These are phyloP conservation scores for Trichoderma asperellum DNA, from an alignment of 2,329 filamentous ascomycete genomes.

Conservation along the genomic window DNA sequence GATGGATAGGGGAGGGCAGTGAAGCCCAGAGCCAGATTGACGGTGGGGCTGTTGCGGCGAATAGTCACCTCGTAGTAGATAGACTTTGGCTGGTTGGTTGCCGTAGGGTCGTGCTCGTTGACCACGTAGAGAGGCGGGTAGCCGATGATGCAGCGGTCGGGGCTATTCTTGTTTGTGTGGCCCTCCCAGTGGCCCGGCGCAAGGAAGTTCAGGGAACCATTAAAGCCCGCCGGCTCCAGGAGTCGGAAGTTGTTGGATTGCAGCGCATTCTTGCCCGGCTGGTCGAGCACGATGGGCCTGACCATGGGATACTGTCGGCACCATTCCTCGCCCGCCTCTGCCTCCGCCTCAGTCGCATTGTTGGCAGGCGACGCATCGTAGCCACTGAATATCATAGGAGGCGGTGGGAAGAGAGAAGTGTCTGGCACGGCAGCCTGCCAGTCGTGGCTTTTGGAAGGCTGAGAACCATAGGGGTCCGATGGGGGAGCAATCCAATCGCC, in stretches of 20 bases:
- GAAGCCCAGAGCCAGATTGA: slow-evolving; percentile 69
- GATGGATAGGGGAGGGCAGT: slow-evolving; percentile 74
- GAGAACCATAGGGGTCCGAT: slow-evolving; percentile 41
- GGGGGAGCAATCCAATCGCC: slow-evolving; percentile 42
- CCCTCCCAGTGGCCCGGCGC: slow-evolving; percentile 58
- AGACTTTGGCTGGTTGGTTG: slow-evolving; percentile 49
- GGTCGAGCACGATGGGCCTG: slow-evolving; percentile 54
- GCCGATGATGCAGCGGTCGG: slow-evolving; percentile 67
- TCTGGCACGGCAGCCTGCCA: slow-evolving; percentile 74
- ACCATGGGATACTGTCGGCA: slow-evolving; percentile 63
- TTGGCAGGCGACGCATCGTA: slow-evolving; percentile 68
- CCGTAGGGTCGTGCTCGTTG: slow-evolving; percentile 59
- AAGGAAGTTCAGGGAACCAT: slow-evolving; percentile 51
- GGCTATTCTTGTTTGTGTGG: slow-evolving; percentile 47
- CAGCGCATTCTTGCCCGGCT: slow-evolving; percentile 52
- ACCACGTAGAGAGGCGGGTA: slow-evolving; percentile 71
- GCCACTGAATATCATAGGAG: slow-evolving; percentile 66
- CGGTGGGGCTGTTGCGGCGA: slow-evolving; percentile 49
- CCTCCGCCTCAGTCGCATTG: slow-evolving; percentile 69
- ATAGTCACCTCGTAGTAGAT: slow-evolving; percentile 76
- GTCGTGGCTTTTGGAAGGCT: slow-evolving; percentile 58
- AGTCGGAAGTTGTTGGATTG: slow-evolving; percentile 58
- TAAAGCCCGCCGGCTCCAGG: slow-evolving; percentile 54
- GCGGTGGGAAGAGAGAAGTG: slow-evolving; percentile 72
- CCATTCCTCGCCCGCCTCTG: slow-evolving; percentile 68